Evolutionary conservation across 1,284 basidiomycete genomes (phyloP).

Genomic region (Cutaneotrichosporon spelunceum): DNA sequence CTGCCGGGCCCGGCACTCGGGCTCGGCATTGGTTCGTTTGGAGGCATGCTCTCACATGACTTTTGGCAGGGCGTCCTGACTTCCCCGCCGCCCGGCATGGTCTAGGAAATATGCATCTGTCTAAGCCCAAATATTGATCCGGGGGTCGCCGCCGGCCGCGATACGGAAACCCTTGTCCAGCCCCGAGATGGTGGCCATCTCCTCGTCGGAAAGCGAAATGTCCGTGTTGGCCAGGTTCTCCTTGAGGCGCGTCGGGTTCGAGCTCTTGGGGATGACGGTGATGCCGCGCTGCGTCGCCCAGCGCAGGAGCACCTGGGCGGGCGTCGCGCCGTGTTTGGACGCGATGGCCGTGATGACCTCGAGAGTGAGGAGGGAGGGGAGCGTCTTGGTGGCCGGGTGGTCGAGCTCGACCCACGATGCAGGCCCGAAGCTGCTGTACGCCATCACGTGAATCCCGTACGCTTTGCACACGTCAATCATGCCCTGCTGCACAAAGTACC

Average conservation of each 20-base stretch:
- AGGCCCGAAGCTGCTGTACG: conserved; percentile 73
- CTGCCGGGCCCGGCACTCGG: conserved; percentile 9
- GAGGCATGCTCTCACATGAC: neutral
- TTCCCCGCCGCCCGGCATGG: conserved; percentile 1
- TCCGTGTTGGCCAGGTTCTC: conserved; percentile 61
- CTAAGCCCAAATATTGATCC: conserved; percentile 66
- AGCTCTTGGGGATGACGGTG: conserved; percentile 64
- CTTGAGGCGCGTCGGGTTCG: conserved; percentile 55
- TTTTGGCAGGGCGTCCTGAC: conserved; percentile 9
- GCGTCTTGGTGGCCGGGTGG: conserved; percentile 33
- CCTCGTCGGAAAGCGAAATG: conserved; percentile 62
- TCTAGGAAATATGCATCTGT: neutral
- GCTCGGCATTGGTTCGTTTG: conserved; percentile 9
- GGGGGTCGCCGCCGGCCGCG: conserved; percentile 63
- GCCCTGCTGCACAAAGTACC: conserved; percentile 62
- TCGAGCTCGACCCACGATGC: conserved; percentile 57
- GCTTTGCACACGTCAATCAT: conserved; percentile 61
- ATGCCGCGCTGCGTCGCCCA: conserved; percentile 53
- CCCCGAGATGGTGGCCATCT: conserved; percentile 60
- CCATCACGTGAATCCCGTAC: conserved; percentile 66
- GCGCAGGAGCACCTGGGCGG: conserved; percentile 43
- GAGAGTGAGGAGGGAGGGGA: conserved; percentile 46
- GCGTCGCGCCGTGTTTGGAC: conserved; percentile 31
- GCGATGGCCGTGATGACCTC: conserved; percentile 58
- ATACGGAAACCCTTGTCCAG: conserved; percentile 67